These are phyloP conservation scores for Phaeosphaeriaceae sp. DNA, from an alignment of 2,329 filamentous ascomycete species.

Conservation along the genomic window DNA sequence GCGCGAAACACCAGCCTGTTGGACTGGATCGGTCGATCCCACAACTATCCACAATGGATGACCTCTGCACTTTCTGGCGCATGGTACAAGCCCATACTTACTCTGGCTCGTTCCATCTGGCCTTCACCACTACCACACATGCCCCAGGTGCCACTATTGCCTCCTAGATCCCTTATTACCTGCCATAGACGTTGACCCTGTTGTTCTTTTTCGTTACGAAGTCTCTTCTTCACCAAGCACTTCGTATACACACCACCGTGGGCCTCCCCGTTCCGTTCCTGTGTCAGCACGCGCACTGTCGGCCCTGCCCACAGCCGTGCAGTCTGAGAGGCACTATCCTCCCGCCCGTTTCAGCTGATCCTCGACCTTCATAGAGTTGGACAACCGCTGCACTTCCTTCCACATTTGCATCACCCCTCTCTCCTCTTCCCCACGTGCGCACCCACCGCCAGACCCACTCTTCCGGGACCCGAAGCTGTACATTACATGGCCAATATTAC, in stretches of 20 bases:
- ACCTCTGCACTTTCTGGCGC: conserved; percentile 21
- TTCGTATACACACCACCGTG: too few relatives aligned
- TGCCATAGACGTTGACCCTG: background rate
- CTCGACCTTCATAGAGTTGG: too few relatives aligned
- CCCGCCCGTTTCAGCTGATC: conserved; percentile 11
- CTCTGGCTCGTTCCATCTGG: conserved; percentile 10
- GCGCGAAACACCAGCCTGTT: conserved; percentile 23
- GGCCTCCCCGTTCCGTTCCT: conserved; percentile 11
- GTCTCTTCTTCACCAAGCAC: too few relatives aligned
- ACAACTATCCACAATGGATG: conserved; percentile 24
- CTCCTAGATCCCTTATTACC: background rate
- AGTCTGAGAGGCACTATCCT: conserved; percentile 7
- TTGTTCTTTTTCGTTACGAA: background rate
- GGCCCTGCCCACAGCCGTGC: conserved; percentile 9
- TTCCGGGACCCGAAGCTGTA: conserved; percentile 9
- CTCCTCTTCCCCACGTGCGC: too few relatives aligned
- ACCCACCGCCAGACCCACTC: background rate
- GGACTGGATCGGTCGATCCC: conserved; percentile 24
- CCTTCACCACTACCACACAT: conserved; percentile 4
- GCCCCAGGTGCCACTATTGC: conserved; percentile 3
- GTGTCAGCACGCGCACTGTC: conserved; percentile 24
- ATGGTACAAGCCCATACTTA: conserved; percentile 6
- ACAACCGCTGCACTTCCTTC: too few relatives aligned
- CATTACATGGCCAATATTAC: conserved; percentile 30
- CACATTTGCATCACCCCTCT: too few relatives aligned